Conservation (phyloP, 169 alveolate genomes). For the Eimeria tenella region DNA sequence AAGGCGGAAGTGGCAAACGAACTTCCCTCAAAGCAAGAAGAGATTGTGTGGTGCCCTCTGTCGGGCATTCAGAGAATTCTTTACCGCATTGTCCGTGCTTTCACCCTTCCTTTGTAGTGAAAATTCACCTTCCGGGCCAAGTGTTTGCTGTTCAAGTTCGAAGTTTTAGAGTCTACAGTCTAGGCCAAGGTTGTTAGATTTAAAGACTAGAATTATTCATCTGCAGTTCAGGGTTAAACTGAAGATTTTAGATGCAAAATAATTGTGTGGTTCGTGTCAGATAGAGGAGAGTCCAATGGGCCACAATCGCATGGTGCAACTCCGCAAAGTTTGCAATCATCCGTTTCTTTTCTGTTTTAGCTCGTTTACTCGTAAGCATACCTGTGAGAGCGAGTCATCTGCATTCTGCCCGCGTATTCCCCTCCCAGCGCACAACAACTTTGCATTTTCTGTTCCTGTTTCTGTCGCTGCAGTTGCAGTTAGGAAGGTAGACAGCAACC, state of each 20-base stretch:
- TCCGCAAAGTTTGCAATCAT: slow-evolving; percentile 96
- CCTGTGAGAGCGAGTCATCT: not conserved
- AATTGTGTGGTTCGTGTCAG: slow-evolving; percentile 71
- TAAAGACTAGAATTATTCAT: not conserved
- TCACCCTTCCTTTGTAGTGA: not conserved
- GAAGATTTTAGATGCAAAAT: no score
- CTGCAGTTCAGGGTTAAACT: not conserved
- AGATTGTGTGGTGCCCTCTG: slow-evolving; percentile 92
- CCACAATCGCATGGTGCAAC: slow-evolving; percentile 93
- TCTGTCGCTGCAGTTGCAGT: slow-evolving; percentile 20
- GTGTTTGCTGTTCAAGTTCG: not conserved
- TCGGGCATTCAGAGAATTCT: slow-evolving; percentile 90
- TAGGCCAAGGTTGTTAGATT: not conserved
- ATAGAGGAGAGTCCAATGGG: slow-evolving; percentile 83
- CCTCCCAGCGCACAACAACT: not conserved
- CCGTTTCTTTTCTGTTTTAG: slow-evolving; percentile 94
- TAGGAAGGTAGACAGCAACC: no score
- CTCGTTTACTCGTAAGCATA: slow-evolving; percentile 82
- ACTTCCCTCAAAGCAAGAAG: slow-evolving; percentile 94
- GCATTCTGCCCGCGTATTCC: not conserved
- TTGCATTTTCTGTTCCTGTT: not conserved
- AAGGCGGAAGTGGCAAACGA: slow-evolving; percentile 96
- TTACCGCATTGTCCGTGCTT: slow-evolving; percentile 87
- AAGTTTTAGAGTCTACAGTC: not conserved
- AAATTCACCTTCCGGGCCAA: not conserved